Evolutionary conservation across 371 early-diverging fungal species (phyloP), one percentile per base, ranked within the genome.

Genomic region (Amoeboaphelidium protococcarum): DNA sequence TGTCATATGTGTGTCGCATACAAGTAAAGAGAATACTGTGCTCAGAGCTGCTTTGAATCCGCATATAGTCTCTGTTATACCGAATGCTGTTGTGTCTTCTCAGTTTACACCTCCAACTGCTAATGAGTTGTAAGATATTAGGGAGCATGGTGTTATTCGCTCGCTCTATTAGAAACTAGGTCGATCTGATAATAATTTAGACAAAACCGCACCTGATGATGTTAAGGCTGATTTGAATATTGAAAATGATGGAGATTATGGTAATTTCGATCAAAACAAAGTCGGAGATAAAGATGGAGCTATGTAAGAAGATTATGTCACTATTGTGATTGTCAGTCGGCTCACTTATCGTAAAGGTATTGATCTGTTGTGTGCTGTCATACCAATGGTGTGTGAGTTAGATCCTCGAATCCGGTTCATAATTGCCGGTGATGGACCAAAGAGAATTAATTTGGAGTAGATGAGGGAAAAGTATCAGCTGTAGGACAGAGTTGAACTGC

Each of bases 1-100:
- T 63, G 87, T 87, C 23, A 91, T 99, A 31, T 97, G 98, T 56
- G 99, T 99, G 2, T 90, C 92, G 12, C 82, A 96, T 58, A 92
- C 94, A 42, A 85, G 91, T 61, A 94, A 91, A 62, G 90, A 94
- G 60, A 98, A 98, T 62, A 92, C 92, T 0, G 90, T 91, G 1
- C 62, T 92, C 25, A 66, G 98, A 45, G 91, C 91, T 2, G 77
- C 81, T 2, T 68, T 98, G 23, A 74, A 84, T 26, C 88, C 88
- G 16, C 64, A 72, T 43, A 71, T 71, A 48, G 94, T 98, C 1
- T 82, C 79, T 10, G 98, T 95, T n/a, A 94, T 99, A 43, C 99
- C 98, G 16, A 99, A 99, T 65, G 97, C 94, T 27, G 78, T 99
- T 16, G 79, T 92, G 10, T 78, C 83, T 2, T 74, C 76, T 27